Evolutionary conservation across 176 grass and related monocot species (phyloP).

Genomic region (Metroxylon sagu): DNA sequence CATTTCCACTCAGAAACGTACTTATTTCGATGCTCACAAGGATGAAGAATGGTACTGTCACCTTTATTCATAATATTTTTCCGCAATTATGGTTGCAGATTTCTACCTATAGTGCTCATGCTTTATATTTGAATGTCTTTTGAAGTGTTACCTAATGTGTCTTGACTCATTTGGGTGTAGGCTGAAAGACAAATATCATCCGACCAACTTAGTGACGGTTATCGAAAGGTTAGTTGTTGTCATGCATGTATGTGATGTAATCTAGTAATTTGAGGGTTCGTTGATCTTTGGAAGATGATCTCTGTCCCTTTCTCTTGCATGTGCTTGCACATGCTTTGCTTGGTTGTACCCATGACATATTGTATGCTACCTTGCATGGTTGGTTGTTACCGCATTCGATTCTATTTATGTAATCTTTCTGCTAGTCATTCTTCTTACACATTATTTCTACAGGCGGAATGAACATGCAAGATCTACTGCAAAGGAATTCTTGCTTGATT

Average conservation of each 20-base stretch:
- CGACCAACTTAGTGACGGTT: constrained; percentile 82
- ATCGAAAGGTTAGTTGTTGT: constrained; percentile 70
- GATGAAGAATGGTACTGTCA: constrained; percentile 69
- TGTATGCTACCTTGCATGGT: not conserved
- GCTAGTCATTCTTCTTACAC: not conserved
- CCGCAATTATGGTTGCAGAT: too few species aligned
- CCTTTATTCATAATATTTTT: too few species aligned
- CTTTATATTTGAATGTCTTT: not conserved
- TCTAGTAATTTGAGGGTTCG: too few species aligned
- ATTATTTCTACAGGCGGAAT: constrained; percentile 26
- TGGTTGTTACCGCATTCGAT: not conserved
- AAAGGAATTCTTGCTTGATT: constrained; percentile 89
- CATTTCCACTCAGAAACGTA: constrained; percentile 90
- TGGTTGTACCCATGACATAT: too few species aligned
- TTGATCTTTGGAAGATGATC: too few species aligned
- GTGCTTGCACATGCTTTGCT: too few species aligned
- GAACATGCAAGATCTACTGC: constrained; percentile 36
- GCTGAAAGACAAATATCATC: constrained; percentile 99
- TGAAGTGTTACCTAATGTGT: constrained; percentile 1
- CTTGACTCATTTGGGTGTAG: constrained; percentile 40
- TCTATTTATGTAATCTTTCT: not conserved
- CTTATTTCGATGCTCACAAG: constrained; percentile 97
- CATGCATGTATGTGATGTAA: constrained; percentile 3
- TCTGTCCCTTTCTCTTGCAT: too few species aligned
- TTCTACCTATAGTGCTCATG: too few species aligned